These are phyloP conservation scores for Fusarium dlaminii DNA, from an alignment of 2,329 filamentous ascomycete genomes.

Conservation along the genomic window DNA sequence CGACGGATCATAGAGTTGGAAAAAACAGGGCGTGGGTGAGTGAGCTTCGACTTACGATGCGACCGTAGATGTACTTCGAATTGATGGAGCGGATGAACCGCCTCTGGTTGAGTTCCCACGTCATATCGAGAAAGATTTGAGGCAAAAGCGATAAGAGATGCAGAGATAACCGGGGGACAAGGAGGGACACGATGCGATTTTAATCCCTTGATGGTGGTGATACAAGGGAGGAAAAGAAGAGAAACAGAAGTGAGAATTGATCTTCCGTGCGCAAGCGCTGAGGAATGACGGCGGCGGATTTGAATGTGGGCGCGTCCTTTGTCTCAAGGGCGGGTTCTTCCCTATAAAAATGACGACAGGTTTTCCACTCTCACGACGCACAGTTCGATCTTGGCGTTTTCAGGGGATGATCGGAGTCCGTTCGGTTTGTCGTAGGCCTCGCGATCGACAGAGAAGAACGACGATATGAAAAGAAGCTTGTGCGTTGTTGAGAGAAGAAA, in stretches of 20 bases:
- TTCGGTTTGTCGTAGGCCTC: not conserved
- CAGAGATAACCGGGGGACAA: not conserved
- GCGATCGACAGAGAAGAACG: not conserved
- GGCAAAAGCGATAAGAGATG: conserved; percentile 2
- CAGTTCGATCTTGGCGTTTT: conserved; percentile 20
- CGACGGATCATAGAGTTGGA: conserved; percentile 33
- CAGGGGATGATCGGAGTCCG: not conserved
- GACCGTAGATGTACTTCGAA: conserved; percentile 38
- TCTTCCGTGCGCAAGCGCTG: conserved; percentile 5
- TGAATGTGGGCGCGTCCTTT: conserved; percentile 4
- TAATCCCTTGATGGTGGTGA: not conserved
- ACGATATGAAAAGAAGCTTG: not conserved
- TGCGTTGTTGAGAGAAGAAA: not conserved
- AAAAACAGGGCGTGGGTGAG: conserved; percentile 15
- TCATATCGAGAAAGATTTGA: conserved; percentile 11
- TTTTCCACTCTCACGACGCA: conserved; percentile 10
- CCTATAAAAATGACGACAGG: conserved; percentile 31
- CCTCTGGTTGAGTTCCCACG: conserved; percentile 36
- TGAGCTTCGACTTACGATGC: conserved; percentile 26
- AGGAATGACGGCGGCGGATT: conserved; percentile 21
- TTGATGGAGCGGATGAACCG: conserved; percentile 37
- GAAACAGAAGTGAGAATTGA: conserved; percentile 1
- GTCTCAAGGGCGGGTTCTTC: conserved; percentile 22
- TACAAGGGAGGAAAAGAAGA: conserved; percentile 4
- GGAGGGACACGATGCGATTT: conserved; percentile 8